Evolutionary conservation across 345 rosid species (phyloP).

Genomic region (Eucalyptus tenuipes): DNA sequence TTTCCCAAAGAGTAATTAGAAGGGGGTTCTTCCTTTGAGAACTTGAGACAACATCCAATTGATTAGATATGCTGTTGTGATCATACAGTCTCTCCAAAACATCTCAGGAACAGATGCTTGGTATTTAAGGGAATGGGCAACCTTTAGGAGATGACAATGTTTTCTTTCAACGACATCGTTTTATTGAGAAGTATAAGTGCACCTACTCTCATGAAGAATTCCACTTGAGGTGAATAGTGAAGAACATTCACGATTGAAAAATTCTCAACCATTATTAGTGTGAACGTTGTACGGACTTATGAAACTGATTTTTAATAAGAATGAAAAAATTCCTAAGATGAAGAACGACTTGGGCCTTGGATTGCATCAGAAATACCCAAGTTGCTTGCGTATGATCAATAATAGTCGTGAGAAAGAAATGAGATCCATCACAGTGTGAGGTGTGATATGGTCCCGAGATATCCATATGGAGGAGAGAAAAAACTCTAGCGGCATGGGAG

Average conservation of each 20-base stretch:
- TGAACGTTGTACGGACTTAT: rapidly evolving
- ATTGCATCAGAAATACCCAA: background rate
- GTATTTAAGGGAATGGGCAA: background rate
- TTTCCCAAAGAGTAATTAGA: too few relatives aligned
- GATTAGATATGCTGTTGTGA: background rate
- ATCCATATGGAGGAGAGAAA: background rate
- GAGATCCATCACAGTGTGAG: background rate
- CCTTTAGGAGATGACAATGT: background rate
- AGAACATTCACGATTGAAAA: background rate
- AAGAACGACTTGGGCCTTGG: background rate
- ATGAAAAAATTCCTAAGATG: background rate
- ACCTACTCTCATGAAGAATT: background rate
- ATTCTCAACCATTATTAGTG: background rate
- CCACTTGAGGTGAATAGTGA: background rate
- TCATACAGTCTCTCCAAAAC: background rate
- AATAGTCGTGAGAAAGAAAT: background rate
- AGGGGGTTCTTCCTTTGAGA: background rate
- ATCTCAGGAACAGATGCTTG: background rate
- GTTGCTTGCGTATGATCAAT: background rate
- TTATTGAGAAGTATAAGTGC: background rate
- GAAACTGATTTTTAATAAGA: background rate
- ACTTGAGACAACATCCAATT: background rate
- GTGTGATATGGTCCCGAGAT: background rate
- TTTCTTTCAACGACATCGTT: background rate
- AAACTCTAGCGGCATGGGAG: background rate